These are phyloP conservation scores for Annona cherimola DNA, from an alignment of 164 flowering plant species.

Conservation along the genomic window DNA sequence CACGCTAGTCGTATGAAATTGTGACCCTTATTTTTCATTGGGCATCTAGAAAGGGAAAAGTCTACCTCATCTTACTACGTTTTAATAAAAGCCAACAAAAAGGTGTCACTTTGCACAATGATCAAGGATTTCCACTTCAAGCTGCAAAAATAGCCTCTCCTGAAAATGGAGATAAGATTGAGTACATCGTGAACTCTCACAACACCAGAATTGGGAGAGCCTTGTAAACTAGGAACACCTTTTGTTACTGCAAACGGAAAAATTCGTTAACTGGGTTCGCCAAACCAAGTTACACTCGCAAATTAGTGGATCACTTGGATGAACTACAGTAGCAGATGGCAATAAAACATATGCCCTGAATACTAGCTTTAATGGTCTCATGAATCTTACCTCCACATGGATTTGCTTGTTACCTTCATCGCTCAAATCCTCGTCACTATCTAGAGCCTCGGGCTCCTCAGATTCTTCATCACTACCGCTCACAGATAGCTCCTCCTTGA, in stretches of 20 bases:
- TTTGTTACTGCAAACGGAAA: no score
- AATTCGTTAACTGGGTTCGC: background rate
- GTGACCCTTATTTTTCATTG: background rate
- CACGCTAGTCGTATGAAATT: no score
- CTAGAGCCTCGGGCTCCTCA: slow-evolving; percentile 57
- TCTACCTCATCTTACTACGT: background rate
- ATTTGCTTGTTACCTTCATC: slow-evolving; percentile 41
- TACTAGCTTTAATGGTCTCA: background rate
- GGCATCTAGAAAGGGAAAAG: background rate
- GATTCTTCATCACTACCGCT: slow-evolving; percentile 90
- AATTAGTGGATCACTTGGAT: background rate
- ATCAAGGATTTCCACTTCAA: no score
- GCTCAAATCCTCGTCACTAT: slow-evolving; percentile 82
- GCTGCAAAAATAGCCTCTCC: no score
- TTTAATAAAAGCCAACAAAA: background rate
- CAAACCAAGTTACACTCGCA: background rate
- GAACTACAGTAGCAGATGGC: background rate
- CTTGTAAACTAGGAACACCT: no score
- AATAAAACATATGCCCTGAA: background rate
- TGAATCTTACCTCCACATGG: slow-evolving; percentile 60
- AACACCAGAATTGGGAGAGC: no score
- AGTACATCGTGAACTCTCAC: no score
- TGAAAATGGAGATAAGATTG: no score
- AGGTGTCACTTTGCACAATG: background rate
- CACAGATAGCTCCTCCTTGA: slow-evolving; percentile 73